A percentile compares a stretch with the other conserved stretches of the same genome.
These are phyloP conservation scores for Mycosarcoma maydis DNA, from an alignment of 1,284 basidiomycete genomes.

Conservation along the genomic window DNA sequence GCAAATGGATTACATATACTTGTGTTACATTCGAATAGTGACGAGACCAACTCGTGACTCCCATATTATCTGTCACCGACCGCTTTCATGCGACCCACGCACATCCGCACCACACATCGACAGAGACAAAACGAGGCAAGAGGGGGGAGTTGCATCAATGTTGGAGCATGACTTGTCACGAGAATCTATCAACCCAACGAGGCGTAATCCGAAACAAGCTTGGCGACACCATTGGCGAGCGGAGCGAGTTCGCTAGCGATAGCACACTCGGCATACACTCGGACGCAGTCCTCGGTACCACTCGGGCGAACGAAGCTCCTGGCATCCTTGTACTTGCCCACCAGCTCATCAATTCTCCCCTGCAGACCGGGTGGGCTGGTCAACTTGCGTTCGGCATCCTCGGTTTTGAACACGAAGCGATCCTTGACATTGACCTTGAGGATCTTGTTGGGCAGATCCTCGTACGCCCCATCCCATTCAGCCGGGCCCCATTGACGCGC, in stretches of 20 bases:
- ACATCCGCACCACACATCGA: no score
- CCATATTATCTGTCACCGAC: no score
- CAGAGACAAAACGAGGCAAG: no score
- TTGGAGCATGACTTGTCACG: background rate
- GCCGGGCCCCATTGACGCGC: slow-evolving; percentile 71
- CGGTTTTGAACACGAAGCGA: slow-evolving; percentile 85
- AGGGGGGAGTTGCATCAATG: no score
- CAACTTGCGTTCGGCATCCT: slow-evolving; percentile 91
- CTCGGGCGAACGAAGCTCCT: slow-evolving; percentile 94
- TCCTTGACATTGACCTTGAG: slow-evolving; percentile 92
- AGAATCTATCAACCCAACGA: slow-evolving; percentile 4
- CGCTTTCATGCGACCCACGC: no score
- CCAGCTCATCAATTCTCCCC: slow-evolving; percentile 84
- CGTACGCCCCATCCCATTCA: slow-evolving; percentile 93
- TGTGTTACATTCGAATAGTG: no score
- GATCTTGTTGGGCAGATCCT: slow-evolving; percentile 93
- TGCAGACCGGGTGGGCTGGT: slow-evolving; percentile 84
- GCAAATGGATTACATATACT: no score
- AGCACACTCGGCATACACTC: slow-evolving; percentile 94
- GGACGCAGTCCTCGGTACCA: slow-evolving; percentile 97
- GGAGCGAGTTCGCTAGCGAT: slow-evolving; percentile 77
- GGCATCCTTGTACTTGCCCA: slow-evolving; percentile 82
- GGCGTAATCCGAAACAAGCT: slow-evolving; percentile 51
- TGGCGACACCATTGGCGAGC: slow-evolving; percentile 55
- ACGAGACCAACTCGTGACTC: no score